These are phyloP conservation scores for Jamesozyma spencerorum DNA, from an alignment of 805 yeast genomes.

Conservation along the genomic window DNA sequence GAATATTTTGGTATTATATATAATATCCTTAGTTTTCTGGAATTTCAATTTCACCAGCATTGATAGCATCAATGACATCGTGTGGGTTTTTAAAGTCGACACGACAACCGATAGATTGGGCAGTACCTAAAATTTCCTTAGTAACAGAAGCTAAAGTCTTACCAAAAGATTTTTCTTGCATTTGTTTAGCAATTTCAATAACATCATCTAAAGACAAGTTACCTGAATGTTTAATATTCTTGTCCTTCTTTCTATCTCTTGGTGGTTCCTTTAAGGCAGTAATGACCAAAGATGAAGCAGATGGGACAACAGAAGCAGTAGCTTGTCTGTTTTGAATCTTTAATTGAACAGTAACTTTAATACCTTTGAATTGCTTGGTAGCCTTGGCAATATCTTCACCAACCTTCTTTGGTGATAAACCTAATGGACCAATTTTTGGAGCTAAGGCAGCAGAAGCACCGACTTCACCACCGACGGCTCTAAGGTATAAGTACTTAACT, in stretches of 20 bases:
- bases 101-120: slow-evolving; percentile 99
- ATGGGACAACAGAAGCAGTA: slow-evolving; percentile 95
- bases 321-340: slow-evolving; percentile 99
- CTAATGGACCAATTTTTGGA: slow-evolving; percentile 99
- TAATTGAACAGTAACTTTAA: slow-evolving; percentile 96
- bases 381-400: slow-evolving; percentile 99
- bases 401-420: slow-evolving; percentile 99
- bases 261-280: slow-evolving; percentile 99
- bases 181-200: slow-evolving; percentile 93
- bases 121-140: slow-evolving; percentile 99
- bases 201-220: slow-evolving; percentile 96
- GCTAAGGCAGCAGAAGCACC: slow-evolving; percentile 99
- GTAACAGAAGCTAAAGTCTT: slow-evolving; percentile 93
- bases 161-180: slow-evolving; percentile 97
- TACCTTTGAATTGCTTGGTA: slow-evolving; percentile 98
- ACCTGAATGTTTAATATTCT: slow-evolving; percentile 99
- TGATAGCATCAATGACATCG: slow-evolving; percentile 95
- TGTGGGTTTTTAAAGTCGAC: slow-evolving; percentile 99
- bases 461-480: slow-evolving; percentile 99
- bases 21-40: slow-evolving; percentile 28
- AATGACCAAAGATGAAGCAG: slow-evolving; percentile 97
- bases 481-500: slow-evolving; percentile 96
- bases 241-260: slow-evolving; percentile 99
- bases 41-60: slow-evolving; percentile 93
- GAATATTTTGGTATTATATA: slow-evolving; percentile 5